Evolutionary conservation across 83 land plant species (phyloP), one percentile per base, ranked within the genome.

Genomic region (Picea abies): DNA sequence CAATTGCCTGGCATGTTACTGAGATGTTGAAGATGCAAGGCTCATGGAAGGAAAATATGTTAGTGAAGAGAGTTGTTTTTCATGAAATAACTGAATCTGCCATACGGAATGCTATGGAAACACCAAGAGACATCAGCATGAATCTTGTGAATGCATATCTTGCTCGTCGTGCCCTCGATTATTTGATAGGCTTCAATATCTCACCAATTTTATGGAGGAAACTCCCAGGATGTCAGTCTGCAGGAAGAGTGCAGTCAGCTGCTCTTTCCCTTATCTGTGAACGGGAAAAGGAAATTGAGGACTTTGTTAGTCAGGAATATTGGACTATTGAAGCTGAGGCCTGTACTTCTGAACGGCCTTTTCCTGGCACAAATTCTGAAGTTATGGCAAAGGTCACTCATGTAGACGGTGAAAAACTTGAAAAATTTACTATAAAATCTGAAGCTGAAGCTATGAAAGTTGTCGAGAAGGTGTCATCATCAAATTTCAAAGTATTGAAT

Each of bases 241-340:
- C 99, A 85, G 99, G 99, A 8, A 88, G 99, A 62, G 98, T 98
- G 58, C 99, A 98, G 68, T 96, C 99, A 75, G 99, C 98, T 73
- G 99, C 99, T 32, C 85, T 98, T 37, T 84, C 92, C 79, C 91
- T 98, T 23, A 81, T 98, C 60, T 93, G 97, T 90, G 99, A 98
- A 32, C 85, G 98, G 63, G 99, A 98, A 79, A 90, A 81, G 84
- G 99, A 96, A 82, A 93, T 94, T 79, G 98, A 94, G 81, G 83
- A 85, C 35, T 98, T 98, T 81, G 84, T 84, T 35, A 82, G 88
- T 16, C 90, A 89, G 82, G 99, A 96, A 75, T 96, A 94, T 88
- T 98, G 99, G 99, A 91, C 91, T 47, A 81, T 96, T 3, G 92
- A 88, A 16, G 93, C 87, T 68, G 81, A 80, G 39, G 89, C 90